A percentile compares a stretch with the other conserved stretches of the same genome.
Conservation (phyloP, 1,284 basidiomycete species). For the Cryptococcus sp. region DNA sequence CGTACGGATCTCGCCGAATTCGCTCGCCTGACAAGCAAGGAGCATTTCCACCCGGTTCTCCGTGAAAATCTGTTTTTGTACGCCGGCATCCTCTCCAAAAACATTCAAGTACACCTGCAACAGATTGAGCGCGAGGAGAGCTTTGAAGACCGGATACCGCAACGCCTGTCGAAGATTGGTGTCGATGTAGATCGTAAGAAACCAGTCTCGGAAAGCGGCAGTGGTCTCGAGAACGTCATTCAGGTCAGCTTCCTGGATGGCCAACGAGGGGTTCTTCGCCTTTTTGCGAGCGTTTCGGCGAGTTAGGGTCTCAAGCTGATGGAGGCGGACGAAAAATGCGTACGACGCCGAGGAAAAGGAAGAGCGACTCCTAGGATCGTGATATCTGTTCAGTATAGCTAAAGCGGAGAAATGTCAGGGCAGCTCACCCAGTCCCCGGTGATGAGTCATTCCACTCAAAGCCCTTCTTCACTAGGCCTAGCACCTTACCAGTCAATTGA, state of each 20-base stretch:
- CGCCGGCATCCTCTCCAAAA: constrained; percentile 18
- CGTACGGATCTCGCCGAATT: constrained; percentile 46
- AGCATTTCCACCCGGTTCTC: constrained; percentile 36
- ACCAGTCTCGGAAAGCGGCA: constrained; percentile 29
- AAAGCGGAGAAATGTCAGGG: background rate
- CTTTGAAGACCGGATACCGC: constrained; percentile 31
- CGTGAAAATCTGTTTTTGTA: constrained; percentile 31
- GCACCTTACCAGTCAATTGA: constrained; percentile 17
- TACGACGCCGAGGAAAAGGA: constrained; percentile 40
- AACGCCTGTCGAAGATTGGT: constrained; percentile 27
- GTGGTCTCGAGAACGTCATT: constrained; percentile 2
- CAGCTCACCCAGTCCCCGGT: constrained; percentile 37
- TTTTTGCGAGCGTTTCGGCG: constrained; percentile 17
- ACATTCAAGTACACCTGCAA: constrained; percentile 37
- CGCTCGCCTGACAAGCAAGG: constrained; percentile 47
- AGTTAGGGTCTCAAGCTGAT: constrained; percentile 22
- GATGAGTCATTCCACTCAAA: constrained; percentile 31
- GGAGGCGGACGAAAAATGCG: constrained; percentile 34
- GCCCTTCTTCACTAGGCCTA: constrained; percentile 32
- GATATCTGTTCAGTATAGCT: background rate
- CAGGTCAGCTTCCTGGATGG: constrained; percentile 1
- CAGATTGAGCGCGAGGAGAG: constrained; percentile 34
- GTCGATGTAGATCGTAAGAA: constrained; percentile 30
- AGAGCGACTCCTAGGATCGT: constrained; percentile 28
- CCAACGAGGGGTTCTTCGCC: constrained; percentile 1